Percentiles rank a stretch among this genome's conserved stretches.
Conservation (phyloP, 163 green algal species). For the Chlamydomonas reinhardtii region DNA sequence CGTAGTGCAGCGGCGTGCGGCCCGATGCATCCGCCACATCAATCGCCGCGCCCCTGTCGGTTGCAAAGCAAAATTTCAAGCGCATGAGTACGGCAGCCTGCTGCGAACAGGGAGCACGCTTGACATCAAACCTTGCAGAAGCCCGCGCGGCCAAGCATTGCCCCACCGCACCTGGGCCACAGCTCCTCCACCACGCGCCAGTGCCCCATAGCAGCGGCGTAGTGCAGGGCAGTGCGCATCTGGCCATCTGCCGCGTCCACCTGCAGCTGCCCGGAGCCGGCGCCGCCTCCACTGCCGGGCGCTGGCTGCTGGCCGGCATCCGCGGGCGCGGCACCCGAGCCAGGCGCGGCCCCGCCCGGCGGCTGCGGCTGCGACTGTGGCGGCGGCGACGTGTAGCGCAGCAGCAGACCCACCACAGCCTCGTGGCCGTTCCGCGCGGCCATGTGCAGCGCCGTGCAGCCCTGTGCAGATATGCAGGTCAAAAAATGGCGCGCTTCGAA, state of each 20-base stretch:
- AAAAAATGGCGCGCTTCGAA: no score
- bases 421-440: conserved; percentile 68
- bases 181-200: conserved; percentile 70
- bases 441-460: conserved; percentile 77
- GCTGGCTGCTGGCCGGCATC: no score
- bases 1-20: conserved; percentile 74
- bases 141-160: no score
- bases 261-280: neutral
- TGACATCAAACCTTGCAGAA: neutral
- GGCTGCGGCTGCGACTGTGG: neutral
- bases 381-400: neutral
- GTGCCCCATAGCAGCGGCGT: conserved; percentile 67
- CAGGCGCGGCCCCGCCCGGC: neutral
- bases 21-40: conserved; percentile 58
- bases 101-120: no score
- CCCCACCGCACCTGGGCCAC: conserved; percentile 54
- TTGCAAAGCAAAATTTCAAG: neutral
- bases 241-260: conserved; percentile 60
- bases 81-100: no score
- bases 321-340: no score
- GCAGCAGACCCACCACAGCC: conserved; percentile 38
- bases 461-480: conserved; percentile 49
- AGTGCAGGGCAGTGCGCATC: conserved; percentile 72
- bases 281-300: neutral
- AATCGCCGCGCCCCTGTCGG: conserved; percentile 49